Base-by-base conservation (phyloP, 768 basidiomycete species). In the Scleroderma citrinum region DNA sequence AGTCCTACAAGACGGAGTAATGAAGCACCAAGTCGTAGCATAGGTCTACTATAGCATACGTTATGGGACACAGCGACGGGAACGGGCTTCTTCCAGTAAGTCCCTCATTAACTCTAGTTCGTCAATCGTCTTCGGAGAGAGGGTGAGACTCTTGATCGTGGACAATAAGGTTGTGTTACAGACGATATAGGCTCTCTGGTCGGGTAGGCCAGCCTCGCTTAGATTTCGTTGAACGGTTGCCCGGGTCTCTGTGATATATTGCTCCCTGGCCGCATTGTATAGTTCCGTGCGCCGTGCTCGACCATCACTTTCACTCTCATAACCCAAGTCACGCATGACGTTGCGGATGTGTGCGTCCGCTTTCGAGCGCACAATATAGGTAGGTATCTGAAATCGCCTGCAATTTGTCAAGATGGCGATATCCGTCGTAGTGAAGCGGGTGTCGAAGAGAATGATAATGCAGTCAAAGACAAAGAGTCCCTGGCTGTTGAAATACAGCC, bases 401-500 rank as follows among this genome's bases (percentile, higher is more conserved):
- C 55, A 58, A 30, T 51, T 51, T 29, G 26, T 35, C 31, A 57
- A 40, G 13, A 57, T 50, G 30, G 51, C 51, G 14, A 57, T 36
- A 35, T 57, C 54, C 14, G 54, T 47, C 1, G 29, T 37, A n/a
- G 54, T 53, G 40, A 57, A 50, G 14, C 56, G 54, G 29, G 49
- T 50, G 39, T 57, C 54, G 48, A 55, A 57, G 19, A 55, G 31
- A 13, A 56, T 44, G 16, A 57, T 42, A 17, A 56, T 45, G 46
- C 48, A 52, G 35, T 58, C 56, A 31, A 56, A 58, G 39, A 56
- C 51, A 19, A 49, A 56, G 11, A 66, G 56, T 13, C 60, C 62
- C 23, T 64, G 58, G 5, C 54, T 44, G 23, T 63, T 62, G 54
- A 66, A 65, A 48, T 66, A 66, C 20, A 57, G 48, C 60, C 59